Evolutionary conservation across 2,329 filamentous ascomycete genomes (phyloP), one percentile per base, ranked within the genome.

Genomic region (Colletotrichum somersetense): DNA sequence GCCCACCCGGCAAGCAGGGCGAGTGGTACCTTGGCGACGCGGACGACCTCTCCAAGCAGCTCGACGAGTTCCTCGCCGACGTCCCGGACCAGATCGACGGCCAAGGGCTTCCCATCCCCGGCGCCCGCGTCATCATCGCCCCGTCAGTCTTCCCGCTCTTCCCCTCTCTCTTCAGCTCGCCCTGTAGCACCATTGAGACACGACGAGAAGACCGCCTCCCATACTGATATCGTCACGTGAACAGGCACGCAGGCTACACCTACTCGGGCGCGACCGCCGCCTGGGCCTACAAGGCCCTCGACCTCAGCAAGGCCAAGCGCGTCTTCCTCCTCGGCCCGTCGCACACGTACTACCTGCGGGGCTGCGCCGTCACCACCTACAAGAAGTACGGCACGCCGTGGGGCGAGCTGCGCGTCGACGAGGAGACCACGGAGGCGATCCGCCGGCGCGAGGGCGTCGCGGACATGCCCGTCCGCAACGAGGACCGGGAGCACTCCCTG

Each of bases 261-360:
- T 98, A 96, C 85, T 99, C 96, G 5, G 96, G 96, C 10, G 89
- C 91, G 50, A 96, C 94, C 76, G 96, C 96, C 55, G 96, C 95
- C 55, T 98, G 94, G 91, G 96, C 96, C 11, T 99, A 98, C 84
- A 96, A 94, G 82, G 89, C 89, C 8, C 91, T 97, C 62, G 95
- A 98, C 80, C 87, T 98, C 67, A 91, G 90, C 72, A 89, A 90
- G 73, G 92, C 91, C 33, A 97, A 97, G 82, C 92, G 95, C 3
- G 89, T 99, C 75, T 98, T 99, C 79, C 86, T 99, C 53, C 89
- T 99, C 20, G 96, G 96, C 0, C 96, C 96, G 2, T 98, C 96
- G 1, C 96, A 99, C 78, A 94, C 96, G 61, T 91, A 93, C 81
- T 93, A 94, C 75, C 89, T 98, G 1, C 85, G 88, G 1, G 93